These are phyloP conservation scores for Mycena indigotica DNA, from an alignment of 768 basidiomycete genomes.

Conservation along the genomic window DNA sequence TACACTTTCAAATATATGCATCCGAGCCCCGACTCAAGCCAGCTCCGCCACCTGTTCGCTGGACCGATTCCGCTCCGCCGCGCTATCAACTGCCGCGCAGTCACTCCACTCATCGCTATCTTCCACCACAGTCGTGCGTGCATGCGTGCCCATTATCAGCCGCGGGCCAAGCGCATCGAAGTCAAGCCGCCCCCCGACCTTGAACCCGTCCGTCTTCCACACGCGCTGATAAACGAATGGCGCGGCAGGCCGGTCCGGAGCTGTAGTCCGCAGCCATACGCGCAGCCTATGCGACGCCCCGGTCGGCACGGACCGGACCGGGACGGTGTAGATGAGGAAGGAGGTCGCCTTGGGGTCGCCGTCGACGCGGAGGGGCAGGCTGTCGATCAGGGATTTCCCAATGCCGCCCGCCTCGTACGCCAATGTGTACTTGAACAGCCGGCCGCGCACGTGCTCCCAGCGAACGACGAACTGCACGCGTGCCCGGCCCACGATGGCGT, in stretches of 20 bases:
- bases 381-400: conserved; percentile 55
- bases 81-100: too few relatives aligned
- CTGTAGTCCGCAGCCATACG: conserved; percentile 60
- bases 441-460: conserved; percentile 52
- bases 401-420: conserved; percentile 70
- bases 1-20: too few relatives aligned
- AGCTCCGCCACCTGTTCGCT: too few relatives aligned
- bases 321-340: conserved; percentile 65
- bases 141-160: conserved; percentile 57
- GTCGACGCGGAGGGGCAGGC: conserved; percentile 53
- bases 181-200: conserved; percentile 57
- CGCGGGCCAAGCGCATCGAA: conserved; percentile 53
- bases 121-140: too few relatives aligned
- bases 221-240: conserved; percentile 63
- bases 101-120: too few relatives aligned
- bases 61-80: too few relatives aligned
- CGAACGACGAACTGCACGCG: conserved; percentile 57
- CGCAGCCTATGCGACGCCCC: conserved; percentile 66
- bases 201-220: conserved; percentile 66
- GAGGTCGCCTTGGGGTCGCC: conserved; percentile 54
- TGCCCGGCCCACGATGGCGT: conserved; percentile 57
- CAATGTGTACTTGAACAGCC: conserved; percentile 55
- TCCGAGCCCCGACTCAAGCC: too few relatives aligned
- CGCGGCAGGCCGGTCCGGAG: conserved; percentile 33
- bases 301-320: conserved; percentile 52